Evolutionary conservation across 2,329 filamentous ascomycete genomes (phyloP).

Genomic region (Piedraia hortae): DNA sequence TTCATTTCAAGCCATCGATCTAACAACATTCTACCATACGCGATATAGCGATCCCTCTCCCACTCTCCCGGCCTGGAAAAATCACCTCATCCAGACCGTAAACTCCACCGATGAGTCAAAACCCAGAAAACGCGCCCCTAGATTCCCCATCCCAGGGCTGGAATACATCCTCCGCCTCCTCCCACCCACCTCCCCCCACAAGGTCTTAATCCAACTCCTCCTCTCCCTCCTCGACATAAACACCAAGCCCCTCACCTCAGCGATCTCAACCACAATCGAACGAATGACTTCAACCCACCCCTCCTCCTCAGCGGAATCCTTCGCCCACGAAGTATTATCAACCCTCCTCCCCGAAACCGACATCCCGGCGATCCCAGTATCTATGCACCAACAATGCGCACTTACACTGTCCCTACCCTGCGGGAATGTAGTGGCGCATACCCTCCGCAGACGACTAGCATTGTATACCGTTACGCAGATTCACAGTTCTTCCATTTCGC

Average conservation of each 20-base stretch:
- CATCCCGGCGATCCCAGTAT: slow-evolving; percentile 1
- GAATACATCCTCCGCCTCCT: slow-evolving; percentile 32
- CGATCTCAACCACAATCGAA: slow-evolving; percentile 5
- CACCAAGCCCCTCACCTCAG: too few relatives aligned
- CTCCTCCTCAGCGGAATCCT: background rate
- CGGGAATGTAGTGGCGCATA: slow-evolving; percentile 22
- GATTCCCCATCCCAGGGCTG: background rate
- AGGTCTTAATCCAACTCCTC: too few relatives aligned
- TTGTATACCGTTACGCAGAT: slow-evolving; percentile 29
- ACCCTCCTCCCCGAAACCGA: background rate
- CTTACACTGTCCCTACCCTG: slow-evolving; percentile 32
- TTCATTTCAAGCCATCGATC: background rate
- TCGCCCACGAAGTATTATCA: background rate
- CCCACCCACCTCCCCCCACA: too few relatives aligned
- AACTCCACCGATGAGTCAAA: background rate
- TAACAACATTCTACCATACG: slow-evolving; percentile 1
- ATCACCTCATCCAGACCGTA: too few relatives aligned
- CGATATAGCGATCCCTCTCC: background rate
- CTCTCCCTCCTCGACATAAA: too few relatives aligned
- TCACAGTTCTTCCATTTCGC: slow-evolving; percentile 1
- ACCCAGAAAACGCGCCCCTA: background rate
- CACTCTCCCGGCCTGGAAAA: too few relatives aligned
- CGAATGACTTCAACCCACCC: slow-evolving; percentile 2
- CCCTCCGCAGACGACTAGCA: slow-evolving; percentile 39
- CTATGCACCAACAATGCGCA: slow-evolving; percentile 22